A percentile compares a stretch with the other conserved stretches of the same genome.
Evolutionary conservation across 2,329 filamentous ascomycete genomes (phyloP).

Genomic region (Aureobasidium sp.): DNA sequence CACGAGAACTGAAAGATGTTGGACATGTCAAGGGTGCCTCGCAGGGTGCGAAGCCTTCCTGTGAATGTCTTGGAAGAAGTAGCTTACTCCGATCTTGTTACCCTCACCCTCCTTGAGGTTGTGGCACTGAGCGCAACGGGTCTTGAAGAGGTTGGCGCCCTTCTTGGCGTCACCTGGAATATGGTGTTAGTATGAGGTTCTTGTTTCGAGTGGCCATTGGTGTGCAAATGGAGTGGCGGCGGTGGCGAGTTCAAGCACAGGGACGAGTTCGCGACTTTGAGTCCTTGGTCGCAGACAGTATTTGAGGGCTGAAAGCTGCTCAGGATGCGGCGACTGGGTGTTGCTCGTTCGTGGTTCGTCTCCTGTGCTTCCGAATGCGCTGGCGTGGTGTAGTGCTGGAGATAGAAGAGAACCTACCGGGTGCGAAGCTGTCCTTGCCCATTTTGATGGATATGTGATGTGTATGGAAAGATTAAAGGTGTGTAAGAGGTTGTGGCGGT

Average conservation of each 20-base stretch:
- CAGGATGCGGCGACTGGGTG: background rate
- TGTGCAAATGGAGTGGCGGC: background rate
- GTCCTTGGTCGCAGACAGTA: background rate
- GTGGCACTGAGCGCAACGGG: conserved; percentile 97
- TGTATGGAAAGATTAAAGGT: conserved; percentile 11
- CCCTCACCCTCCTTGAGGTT: conserved; percentile 80
- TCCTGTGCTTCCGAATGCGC: background rate
- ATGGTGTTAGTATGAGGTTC: background rate
- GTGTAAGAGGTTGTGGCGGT: conserved; percentile 12
- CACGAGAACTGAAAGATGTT: too few species aligned
- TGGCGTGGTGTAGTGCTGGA: background rate
- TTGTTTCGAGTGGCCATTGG: background rate
- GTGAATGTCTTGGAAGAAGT: conserved; percentile 65
- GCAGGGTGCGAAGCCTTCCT: conserved; percentile 55
- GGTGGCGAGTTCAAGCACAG: background rate
- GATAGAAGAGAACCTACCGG: conserved; percentile 23
- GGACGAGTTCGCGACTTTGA: background rate
- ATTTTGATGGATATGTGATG: conserved; percentile 22
- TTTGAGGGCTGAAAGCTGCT: background rate
- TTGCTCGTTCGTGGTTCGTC: background rate
- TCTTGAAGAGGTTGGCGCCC: conserved; percentile 99
- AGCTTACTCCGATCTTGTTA: conserved; percentile 75
- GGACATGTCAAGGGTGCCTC: background rate
- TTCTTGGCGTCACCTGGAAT: conserved; percentile 78
- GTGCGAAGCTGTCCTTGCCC: conserved; percentile 30